Percentiles rank a stretch among this genome's conserved stretches.
phyloP scores from a whole-genome alignment of 2,329 filamentous ascomycete species.

The Lasiodiplodia gonubiensis region DNA sequence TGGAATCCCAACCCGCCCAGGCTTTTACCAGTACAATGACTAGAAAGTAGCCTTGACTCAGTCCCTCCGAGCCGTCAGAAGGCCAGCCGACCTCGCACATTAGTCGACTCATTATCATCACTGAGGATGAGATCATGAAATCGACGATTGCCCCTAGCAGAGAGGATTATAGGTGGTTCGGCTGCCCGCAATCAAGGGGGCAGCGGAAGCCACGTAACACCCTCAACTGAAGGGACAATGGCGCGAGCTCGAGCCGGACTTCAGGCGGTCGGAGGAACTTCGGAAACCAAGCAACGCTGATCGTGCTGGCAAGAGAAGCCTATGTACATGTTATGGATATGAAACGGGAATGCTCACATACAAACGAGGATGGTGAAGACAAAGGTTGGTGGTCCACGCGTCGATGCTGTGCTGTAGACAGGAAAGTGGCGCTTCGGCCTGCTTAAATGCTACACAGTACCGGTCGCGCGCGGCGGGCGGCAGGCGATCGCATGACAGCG shows the following conservation, averaged over 20 bases:
- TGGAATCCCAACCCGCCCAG: conserved; percentile 22
- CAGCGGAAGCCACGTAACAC: conserved; percentile 11
- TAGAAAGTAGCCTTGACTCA: conserved; percentile 7
- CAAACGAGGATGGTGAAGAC: not conserved
- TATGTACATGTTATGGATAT: not conserved
- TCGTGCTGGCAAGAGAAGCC: not conserved
- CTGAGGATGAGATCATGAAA: not conserved
- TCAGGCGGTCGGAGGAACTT: not conserved
- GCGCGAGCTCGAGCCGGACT: conserved; percentile 3
- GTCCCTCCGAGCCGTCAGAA: not conserved
- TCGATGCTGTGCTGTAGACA: not conserved
- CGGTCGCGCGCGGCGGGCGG: no score
- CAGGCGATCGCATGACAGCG: no score
- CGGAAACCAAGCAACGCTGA: not conserved
- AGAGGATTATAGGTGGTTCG: conserved; percentile 4
- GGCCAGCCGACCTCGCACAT: conserved; percentile 1
- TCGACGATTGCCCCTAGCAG: not conserved
- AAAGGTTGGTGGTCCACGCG: not conserved
- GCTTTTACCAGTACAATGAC: conserved; percentile 16
- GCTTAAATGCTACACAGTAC: no score
- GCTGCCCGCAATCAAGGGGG: not conserved
- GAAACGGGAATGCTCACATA: not conserved
- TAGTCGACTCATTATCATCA: not conserved
- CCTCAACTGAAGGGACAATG: not conserved
- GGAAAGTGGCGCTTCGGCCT: no score